A percentile compares a stretch with the other conserved stretches of the same genome.
These are phyloP conservation scores for Penicillium samsonianum DNA, from an alignment of 495 filamentous ascomycete genomes.

Conservation along the genomic window DNA sequence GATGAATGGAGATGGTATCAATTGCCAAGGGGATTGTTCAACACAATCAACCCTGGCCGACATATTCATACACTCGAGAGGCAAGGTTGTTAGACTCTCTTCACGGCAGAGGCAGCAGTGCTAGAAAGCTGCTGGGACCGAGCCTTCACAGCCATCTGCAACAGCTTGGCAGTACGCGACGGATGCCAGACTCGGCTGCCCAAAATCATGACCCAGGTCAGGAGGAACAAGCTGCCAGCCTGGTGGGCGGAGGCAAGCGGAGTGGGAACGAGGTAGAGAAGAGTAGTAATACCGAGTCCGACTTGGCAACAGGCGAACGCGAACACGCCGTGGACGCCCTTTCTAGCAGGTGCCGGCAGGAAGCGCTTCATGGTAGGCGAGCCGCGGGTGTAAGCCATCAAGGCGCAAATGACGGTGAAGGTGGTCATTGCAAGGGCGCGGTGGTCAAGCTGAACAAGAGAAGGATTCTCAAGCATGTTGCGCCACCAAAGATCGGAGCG, in stretches of 20 bases:
- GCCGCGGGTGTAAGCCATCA: conserved; percentile 75
- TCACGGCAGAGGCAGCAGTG: conserved; percentile 30
- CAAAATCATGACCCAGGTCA: conserved; percentile 78
- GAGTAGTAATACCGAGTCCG: conserved; percentile 79
- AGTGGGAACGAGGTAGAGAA: conserved; percentile 89
- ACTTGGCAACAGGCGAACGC: conserved; percentile 84
- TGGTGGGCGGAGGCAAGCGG: conserved; percentile 90
- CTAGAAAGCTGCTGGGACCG: conserved; percentile 32
- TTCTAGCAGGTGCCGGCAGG: conserved; percentile 64
- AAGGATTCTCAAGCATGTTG: conserved; percentile 96
- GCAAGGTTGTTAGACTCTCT: conserved; percentile 26
- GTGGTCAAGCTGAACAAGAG: conserved; percentile 91
- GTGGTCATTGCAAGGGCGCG: conserved; percentile 88
- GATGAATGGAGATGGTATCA: conserved; percentile 35
- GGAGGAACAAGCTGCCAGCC: conserved; percentile 80
- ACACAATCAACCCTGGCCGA: conserved; percentile 10
- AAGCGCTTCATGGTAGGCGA: conserved; percentile 59
- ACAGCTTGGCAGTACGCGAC: conserved; percentile 48
- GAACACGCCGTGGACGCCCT: conserved; percentile 76
- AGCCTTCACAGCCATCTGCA: conserved; percentile 48
- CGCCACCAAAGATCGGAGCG: conserved; percentile 86
- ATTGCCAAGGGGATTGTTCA: conserved; percentile 12
- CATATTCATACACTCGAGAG: conserved; percentile 23
- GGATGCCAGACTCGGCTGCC: conserved; percentile 64
- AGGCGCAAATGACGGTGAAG: conserved; percentile 73